These are phyloP conservation scores for Fraxinus pennsylvanica DNA, from an alignment of 257 asterid genomes.

Conservation along the genomic window DNA sequence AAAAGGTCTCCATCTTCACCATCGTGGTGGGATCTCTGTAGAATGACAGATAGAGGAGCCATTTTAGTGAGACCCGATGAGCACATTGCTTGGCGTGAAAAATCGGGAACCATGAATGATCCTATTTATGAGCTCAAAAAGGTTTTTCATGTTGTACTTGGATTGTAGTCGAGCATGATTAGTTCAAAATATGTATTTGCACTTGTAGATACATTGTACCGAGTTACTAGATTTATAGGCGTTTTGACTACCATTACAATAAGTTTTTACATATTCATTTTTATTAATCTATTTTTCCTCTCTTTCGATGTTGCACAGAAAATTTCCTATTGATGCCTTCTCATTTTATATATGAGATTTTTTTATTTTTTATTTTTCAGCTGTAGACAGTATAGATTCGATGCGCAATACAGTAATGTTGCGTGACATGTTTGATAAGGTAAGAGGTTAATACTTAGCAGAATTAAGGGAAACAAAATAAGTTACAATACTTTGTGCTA, in stretches of 20 bases:
- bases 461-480: neutral
- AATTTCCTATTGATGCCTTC: neutral
- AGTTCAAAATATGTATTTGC: neutral
- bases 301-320: neutral
- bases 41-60: constrained; percentile 68
- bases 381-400: neutral
- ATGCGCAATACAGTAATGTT: neutral
- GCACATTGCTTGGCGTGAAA: constrained; percentile 78
- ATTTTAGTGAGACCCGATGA: constrained; percentile 94
- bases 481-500: too few relatives aligned
- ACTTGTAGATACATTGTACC: neutral
- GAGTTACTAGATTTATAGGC: neutral
- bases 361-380: too few relatives aligned
- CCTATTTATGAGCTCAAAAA: constrained; percentile 47
- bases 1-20: constrained; percentile 37
- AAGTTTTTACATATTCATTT: neutral
- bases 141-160: constrained; percentile 47
- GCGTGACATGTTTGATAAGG: neutral
- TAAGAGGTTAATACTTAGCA: too few relatives aligned
- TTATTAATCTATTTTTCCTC: neutral
- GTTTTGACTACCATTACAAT: neutral
- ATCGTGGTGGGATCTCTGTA: constrained; percentile 92
- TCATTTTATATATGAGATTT: neutral
- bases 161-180: constrained; percentile 34
- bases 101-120: constrained; percentile 37